Conservation (phyloP, 1,139 yeast species). For the Blastobotrys raffinosifermentans region DNA sequence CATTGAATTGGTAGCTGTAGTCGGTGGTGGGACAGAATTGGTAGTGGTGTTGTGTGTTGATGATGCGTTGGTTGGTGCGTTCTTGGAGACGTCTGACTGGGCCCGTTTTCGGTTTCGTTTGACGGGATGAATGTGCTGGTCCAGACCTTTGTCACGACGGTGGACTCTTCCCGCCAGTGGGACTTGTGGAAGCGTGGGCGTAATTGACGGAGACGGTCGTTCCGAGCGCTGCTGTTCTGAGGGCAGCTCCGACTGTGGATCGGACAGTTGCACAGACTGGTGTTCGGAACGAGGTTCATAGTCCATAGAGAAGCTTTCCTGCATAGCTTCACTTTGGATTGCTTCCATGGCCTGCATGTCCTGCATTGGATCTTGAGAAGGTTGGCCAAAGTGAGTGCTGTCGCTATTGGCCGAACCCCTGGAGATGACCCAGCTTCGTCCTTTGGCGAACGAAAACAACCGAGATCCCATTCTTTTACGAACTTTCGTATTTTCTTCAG, state of each 20-base stretch:
- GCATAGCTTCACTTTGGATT: too few species aligned
- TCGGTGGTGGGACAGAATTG: not conserved
- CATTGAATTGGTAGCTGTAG: too few species aligned
- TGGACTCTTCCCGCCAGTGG: not conserved
- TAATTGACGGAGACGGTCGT: not conserved
- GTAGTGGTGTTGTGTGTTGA: not conserved
- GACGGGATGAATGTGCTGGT: constrained; percentile 6
- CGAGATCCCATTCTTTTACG: too few species aligned
- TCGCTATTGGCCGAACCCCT: constrained; percentile 10
- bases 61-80: not conserved
- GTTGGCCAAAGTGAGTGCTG: constrained; percentile 3
- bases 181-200: not conserved
- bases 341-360: too few species aligned
- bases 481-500: too few species aligned
- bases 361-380: too few species aligned
- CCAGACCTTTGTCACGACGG: constrained; percentile 2
- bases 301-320: too few species aligned
- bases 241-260: too few species aligned
- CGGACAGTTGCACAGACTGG: too few species aligned
- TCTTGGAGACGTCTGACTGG: not conserved
- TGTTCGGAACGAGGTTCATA: too few species aligned
- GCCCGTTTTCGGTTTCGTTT: not conserved
- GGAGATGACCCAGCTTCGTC: too few species aligned
- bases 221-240: not conserved
- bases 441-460: too few species aligned